Base-by-base conservation (phyloP, 164 flowering plant species). In the Magnolia kwangsiensis region DNA sequence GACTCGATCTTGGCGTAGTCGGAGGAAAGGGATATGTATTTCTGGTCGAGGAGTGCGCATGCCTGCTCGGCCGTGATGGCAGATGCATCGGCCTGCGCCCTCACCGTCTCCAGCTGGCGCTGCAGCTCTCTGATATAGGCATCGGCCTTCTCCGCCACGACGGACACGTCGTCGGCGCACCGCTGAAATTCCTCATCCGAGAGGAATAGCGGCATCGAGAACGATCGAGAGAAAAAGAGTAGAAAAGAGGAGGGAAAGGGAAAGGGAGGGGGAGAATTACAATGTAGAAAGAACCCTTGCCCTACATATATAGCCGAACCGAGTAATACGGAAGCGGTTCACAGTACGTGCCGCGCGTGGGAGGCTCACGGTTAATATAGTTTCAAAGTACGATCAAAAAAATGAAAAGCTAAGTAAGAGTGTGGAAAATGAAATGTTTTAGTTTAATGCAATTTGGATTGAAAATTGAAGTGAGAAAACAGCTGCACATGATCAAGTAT, bases 51-150 rank as follows among this genome's bases (percentile, higher is more conserved):
- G 3, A 92, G 80, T 0, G 98, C 84, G 78, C 95, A 92, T 4
- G 93, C 90, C 69, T 96, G 97, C 82, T 96, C 98, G 59, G 94
- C 90, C 37, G 93, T 94, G 76, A 92, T 90, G 51, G 95, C 67
- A 14, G 93, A 78, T 3, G 99, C 97, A n/a, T 94, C 97, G 20
- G 91, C 84, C 78, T 88, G 87, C 0, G 99, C 98, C 72, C 78
- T 87, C 10, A 86, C 83, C 45, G 93, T 88, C 51, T 96, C 92
- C 72, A 96, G 84, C 75, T 92, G 89, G 31, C 67, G 77, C 51
- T 79, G 73, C 4, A 94, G 82, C 8, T 81, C 86, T 24, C 81
- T 75, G 68, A 96, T 92, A 85, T 77, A 91, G 7, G 87, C 78
- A 76, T 96, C 98, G 23, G 99, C 99, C 76, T 86, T 94, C 76